Conservation (phyloP, 768 basidiomycete species). For the Calvatia gigantea region DNA sequence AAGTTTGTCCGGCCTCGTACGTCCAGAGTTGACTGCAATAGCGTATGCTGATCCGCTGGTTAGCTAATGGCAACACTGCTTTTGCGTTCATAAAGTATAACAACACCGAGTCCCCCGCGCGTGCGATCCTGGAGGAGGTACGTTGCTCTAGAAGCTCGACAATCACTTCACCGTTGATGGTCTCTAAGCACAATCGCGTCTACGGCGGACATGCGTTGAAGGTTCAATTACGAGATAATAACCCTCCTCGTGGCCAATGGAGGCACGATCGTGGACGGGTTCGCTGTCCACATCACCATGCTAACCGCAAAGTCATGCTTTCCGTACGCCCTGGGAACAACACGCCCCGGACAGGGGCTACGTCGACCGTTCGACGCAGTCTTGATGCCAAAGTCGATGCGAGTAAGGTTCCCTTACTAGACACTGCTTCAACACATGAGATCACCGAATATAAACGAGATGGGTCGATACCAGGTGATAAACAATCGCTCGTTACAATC, state of each 20-base stretch:
- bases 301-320: conserved; percentile 16
- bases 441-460: not conserved
- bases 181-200: conserved; percentile 61
- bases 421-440: not conserved
- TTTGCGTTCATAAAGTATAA: conserved; percentile 80
- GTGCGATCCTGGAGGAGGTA: conserved; percentile 66
- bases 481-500: not conserved
- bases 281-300: conserved; percentile 27
- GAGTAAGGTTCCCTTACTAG: not conserved
- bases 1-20: conserved; percentile 65
- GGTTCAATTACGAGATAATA: conserved; percentile 70
- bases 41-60: not conserved
- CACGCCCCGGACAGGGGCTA: not conserved
- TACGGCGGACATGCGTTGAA: conserved; percentile 70
- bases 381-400: not conserved
- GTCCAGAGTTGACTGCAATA: conserved; percentile 17
- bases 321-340: not conserved
- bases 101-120: conserved; percentile 58
- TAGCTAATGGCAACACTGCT: conserved; percentile 62
- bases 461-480: not conserved
- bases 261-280: conserved; percentile 43
- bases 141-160: conserved; percentile 1
- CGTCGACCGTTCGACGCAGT: not conserved
- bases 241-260: conserved; percentile 51
- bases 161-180: not conserved